Percentiles rank a stretch among this genome's conserved stretches.
Evolutionary conservation across 2,329 filamentous ascomycete genomes (phyloP).

Genomic region (Aspergillus pseudonomiae): DNA sequence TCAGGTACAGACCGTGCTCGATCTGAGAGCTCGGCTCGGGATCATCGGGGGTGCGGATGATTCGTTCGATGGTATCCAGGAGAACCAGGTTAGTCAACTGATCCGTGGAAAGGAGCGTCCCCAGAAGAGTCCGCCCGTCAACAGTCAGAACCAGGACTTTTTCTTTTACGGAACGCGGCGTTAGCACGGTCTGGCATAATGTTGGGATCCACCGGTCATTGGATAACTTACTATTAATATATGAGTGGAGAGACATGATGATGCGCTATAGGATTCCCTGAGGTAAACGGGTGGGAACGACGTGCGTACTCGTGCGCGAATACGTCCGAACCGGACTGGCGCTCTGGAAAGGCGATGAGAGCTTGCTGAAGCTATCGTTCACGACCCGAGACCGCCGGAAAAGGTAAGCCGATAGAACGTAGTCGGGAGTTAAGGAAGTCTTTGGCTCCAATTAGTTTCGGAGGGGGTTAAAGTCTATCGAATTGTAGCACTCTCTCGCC

Average conservation of each 20-base stretch:
- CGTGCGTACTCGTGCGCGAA: conserved; percentile 1
- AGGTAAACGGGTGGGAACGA: not conserved
- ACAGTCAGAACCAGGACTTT: conserved; percentile 90
- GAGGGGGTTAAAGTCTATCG: not conserved
- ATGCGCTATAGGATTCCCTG: not conserved
- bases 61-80: conserved; percentile 79
- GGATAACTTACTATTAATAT: conserved; percentile 55
- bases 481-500: not conserved
- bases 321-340: not conserved
- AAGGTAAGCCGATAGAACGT: not conserved
- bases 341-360: not conserved
- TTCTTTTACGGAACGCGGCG: conserved; percentile 57
- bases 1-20: conserved; percentile 84
- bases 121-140: conserved; percentile 84
- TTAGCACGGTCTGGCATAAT: conserved; percentile 14
- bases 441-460: not conserved
- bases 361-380: not conserved
- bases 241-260: conserved; percentile 57
- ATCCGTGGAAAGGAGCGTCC: conserved; percentile 82
- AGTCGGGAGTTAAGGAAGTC: not conserved
- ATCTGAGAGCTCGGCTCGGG: conserved; percentile 78
- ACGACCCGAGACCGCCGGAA: not conserved
- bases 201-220: not conserved
- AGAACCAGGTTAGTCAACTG: conserved; percentile 92
- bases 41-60: conserved; percentile 85